Evolutionary conservation across 192 early-diverging fungal species (phyloP).

Genomic region (Cladochytrium replicatum): DNA sequence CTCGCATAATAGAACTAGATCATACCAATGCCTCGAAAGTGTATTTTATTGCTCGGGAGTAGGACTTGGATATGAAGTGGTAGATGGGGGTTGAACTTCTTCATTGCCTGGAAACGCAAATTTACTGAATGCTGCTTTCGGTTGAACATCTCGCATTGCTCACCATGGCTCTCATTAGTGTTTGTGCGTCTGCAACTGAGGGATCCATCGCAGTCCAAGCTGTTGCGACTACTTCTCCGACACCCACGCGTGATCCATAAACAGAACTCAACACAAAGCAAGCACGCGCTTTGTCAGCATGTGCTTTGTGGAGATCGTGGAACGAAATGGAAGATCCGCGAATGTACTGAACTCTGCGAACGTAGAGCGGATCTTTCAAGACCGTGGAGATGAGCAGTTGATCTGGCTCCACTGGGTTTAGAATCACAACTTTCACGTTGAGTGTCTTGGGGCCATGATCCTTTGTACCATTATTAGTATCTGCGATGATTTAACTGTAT

Average conservation of each 20-base stretch:
- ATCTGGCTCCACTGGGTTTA: constrained; percentile 41
- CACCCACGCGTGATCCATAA: no score
- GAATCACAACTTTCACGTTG: constrained; percentile 56
- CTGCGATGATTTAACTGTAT: background rate
- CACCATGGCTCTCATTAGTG: constrained; percentile 58
- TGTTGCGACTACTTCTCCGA: no score
- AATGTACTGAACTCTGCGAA: constrained; percentile 57
- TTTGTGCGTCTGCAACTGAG: constrained; percentile 54
- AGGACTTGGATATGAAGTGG: constrained; percentile 47
- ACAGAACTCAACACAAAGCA: constrained; percentile 57
- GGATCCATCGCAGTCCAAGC: constrained; percentile 34
- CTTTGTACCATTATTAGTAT: background rate
- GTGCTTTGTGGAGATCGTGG: constrained; percentile 37
- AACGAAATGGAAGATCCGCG: constrained; percentile 57
- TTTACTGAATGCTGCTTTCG: background rate
- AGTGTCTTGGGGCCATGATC: constrained; percentile 61
- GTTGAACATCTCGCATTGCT: background rate
- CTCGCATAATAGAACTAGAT: background rate
- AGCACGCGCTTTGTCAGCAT: constrained; percentile 41
- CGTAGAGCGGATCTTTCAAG: constrained; percentile 56
- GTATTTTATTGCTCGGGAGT: constrained; percentile 59
- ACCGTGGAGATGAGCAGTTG: constrained; percentile 14
- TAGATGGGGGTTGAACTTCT: constrained; percentile 43
- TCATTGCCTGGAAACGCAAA: constrained; percentile 28
- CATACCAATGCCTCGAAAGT: constrained; percentile 51